Conservation (phyloP, 2,329 filamentous ascomycete genomes). For the Penicillium fuscoglaucum region DNA sequence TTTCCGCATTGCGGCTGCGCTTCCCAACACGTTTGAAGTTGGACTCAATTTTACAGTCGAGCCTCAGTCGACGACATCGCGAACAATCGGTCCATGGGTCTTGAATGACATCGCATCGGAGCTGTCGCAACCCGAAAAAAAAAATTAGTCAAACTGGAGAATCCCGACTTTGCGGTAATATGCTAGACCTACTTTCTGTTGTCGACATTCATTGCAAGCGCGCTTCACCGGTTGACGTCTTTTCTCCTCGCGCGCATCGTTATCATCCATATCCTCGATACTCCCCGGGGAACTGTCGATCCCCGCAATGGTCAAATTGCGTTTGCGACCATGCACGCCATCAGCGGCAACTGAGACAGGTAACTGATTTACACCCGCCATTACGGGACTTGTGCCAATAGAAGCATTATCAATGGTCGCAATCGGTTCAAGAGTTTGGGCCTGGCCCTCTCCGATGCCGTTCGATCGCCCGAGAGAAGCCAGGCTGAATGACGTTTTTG, state of each 20-base stretch:
- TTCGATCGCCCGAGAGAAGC: conserved; percentile 36
- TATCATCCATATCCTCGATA: conserved; percentile 48
- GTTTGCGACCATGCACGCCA: conserved; percentile 41
- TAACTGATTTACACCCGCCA: conserved; percentile 37
- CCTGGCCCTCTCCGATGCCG: conserved; percentile 39
- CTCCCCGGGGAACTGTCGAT: conserved; percentile 51
- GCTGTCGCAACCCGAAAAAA: conserved; percentile 43
- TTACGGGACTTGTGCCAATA: conserved; percentile 39
- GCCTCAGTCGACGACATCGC: conserved; percentile 62
- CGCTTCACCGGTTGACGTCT: conserved; percentile 56
- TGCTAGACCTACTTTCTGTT: conserved; percentile 59
- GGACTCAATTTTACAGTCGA: conserved; percentile 66
- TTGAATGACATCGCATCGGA: conserved; percentile 66
- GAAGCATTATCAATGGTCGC: conserved; percentile 37
- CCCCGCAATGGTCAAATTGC: conserved; percentile 45
- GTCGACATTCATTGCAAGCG: conserved; percentile 68
- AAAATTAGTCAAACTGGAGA: conserved; percentile 10
- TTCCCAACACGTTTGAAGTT: conserved; percentile 70
- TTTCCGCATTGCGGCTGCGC: conserved; percentile 63
- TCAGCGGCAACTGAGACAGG: conserved; percentile 33
- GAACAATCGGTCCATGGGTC: conserved; percentile 63
- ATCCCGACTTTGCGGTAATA: background rate
- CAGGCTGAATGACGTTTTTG: conserved; percentile 36
- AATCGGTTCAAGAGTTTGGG: conserved; percentile 30
- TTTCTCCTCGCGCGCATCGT: conserved; percentile 45